Evolutionary conservation across 768 basidiomycete genomes (phyloP).

Genomic region (Auricularia heimuer): DNA sequence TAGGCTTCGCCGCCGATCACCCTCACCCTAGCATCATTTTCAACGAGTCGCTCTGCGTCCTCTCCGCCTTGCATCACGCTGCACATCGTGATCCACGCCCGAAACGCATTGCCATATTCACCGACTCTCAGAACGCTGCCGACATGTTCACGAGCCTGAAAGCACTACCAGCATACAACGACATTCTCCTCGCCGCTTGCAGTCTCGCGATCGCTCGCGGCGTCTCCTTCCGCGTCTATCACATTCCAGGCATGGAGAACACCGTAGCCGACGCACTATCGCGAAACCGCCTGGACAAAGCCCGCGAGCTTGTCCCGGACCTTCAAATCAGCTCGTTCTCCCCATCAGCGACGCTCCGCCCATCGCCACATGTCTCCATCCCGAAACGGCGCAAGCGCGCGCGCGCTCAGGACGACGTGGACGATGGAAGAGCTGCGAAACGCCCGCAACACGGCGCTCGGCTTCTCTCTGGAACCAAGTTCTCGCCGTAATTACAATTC

Average conservation of each 20-base stretch:
- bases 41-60: constrained; percentile 3
- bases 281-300: constrained; percentile 5
- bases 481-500: constrained; percentile 11
- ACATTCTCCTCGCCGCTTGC: constrained; percentile 14
- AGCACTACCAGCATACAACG: constrained; percentile 17
- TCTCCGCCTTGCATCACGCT: constrained; percentile 2
- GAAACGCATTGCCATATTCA: constrained; percentile 11
- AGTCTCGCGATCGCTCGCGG: constrained; percentile 9
- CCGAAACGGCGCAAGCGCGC: too few species aligned
- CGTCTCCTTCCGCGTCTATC: constrained; percentile 17
- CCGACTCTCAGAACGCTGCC: constrained; percentile 20
- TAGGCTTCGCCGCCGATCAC: constrained; percentile 3
- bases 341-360: neutral
- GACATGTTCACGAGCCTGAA: constrained; percentile 16
- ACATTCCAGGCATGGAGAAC: constrained; percentile 20
- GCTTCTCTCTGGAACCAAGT: neutral
- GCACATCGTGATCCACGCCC: neutral
- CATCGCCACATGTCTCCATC: too few species aligned
- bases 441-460: neutral
- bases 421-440: neutral
- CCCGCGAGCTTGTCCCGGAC: neutral
- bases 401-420: neutral
- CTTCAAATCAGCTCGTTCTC: neutral
- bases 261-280: constrained; percentile 25
- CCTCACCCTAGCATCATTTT: constrained; percentile 3